These are phyloP conservation scores for Letharia lupina DNA, from an alignment of 495 filamentous ascomycete species.

Conservation along the genomic window DNA sequence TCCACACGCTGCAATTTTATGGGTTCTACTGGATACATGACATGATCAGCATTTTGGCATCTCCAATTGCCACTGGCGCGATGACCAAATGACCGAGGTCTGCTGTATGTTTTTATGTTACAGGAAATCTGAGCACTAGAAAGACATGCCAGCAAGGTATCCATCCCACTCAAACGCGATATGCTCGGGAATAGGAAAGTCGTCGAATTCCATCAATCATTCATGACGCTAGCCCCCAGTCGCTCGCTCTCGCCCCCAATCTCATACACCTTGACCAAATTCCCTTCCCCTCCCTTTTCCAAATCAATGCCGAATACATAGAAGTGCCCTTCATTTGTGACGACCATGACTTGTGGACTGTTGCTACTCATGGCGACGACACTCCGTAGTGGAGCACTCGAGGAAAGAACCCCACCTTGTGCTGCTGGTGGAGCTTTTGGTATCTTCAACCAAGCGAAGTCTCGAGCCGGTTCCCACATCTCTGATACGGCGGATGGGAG, in stretches of 20 bases:
- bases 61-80: not conserved
- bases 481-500: slow-evolving; percentile 85
- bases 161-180: slow-evolving; percentile 3
- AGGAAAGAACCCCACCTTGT: slow-evolving; percentile 31
- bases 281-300: slow-evolving; percentile 91
- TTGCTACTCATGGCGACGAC: slow-evolving; percentile 94
- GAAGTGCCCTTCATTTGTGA: slow-evolving; percentile 89
- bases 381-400: slow-evolving; percentile 52
- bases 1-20: not conserved
- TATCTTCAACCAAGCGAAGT: slow-evolving; percentile 93
- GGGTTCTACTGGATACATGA: not conserved
- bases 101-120: not conserved
- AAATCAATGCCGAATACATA: slow-evolving; percentile 93
- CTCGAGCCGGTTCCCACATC: slow-evolving; percentile 92
- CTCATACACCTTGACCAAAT: slow-evolving; percentile 72
- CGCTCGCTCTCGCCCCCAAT: slow-evolving; percentile 24
- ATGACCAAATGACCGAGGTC: not conserved
- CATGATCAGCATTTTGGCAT: not conserved
- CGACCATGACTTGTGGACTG: slow-evolving; percentile 93
- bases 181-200: not conserved
- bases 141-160: not conserved
- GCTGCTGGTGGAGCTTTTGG: slow-evolving; percentile 49
- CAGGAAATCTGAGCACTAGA: not conserved
- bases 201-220: not conserved
- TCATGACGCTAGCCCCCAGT: slow-evolving; percentile 23